Conservation (phyloP, 129 eudicot species). For the Lactuca sativa region DNA sequence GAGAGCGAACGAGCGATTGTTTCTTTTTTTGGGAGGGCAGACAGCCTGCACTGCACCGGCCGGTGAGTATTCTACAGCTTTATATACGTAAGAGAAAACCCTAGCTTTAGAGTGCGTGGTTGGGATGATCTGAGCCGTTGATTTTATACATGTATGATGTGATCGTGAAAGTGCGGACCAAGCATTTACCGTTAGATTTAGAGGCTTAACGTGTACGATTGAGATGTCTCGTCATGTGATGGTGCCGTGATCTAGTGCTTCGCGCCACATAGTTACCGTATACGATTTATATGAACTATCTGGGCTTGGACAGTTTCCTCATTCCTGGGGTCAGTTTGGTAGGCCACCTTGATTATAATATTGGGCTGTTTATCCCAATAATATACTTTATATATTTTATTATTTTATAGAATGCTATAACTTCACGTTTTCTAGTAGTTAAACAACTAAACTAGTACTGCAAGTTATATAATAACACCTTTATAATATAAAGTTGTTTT, state of each 20-base stretch:
- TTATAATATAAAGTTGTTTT: no score
- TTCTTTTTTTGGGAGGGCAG: conserved; percentile 63
- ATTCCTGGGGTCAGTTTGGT: background rate
- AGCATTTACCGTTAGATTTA: background rate
- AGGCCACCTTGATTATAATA: background rate
- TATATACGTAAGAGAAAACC: conserved; percentile 37
- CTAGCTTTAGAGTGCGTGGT: conserved; percentile 16
- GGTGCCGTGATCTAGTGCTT: background rate
- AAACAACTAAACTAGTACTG: no score
- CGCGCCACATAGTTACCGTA: background rate
- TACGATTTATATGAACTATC: background rate
- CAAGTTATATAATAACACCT: no score
- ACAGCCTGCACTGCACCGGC: conserved; percentile 61
- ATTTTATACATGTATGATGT: conserved; percentile 5
- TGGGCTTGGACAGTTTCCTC: background rate
- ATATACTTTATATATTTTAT: no score
- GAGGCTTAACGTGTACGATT: background rate
- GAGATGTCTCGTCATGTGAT: background rate
- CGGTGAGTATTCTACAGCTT: background rate
- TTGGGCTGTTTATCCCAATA: background rate
- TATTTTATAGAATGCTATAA: no score
- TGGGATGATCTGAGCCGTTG: conserved; percentile 24
- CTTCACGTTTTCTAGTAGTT: background rate
- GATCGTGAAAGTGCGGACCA: conserved; percentile 9
- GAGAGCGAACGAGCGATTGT: conserved; percentile 13